Evolutionary conservation across 176 grass and related monocot species (phyloP), one percentile per base, ranked within the genome.

Genomic region (Stipa capillata): DNA sequence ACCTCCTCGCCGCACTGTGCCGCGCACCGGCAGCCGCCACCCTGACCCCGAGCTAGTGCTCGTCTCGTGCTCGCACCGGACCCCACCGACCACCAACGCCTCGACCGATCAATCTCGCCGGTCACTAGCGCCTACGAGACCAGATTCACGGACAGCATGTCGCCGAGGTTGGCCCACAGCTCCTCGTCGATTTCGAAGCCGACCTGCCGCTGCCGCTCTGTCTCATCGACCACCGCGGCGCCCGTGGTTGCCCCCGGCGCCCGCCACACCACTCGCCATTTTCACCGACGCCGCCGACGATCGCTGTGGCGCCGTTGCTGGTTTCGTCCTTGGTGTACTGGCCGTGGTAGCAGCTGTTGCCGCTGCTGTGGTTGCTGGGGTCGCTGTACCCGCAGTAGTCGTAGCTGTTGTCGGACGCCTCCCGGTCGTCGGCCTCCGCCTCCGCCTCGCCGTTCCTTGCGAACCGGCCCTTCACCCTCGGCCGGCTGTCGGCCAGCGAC

Each of bases 401-500:
- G 65, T 89, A 85, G 72, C 65, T 79, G 85, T 29, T 79, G 32
- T 87, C 88, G 6, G 72, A 69, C 12, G 78, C 86, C 79, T 96
- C 93, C 41, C 85, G 55, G 28, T 90, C 94, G 55, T 90, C 91
- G 58, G 54, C 72, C 21, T 91, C 91, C 14, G 35, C 65, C 11
- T 94, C 91, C 13, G 70, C 27, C 66, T 97, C 94, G 69, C 94
- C 89, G 67, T 97, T 94, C 48, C 91, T 81, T 28, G 91, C 94
- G 69, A 97, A 97, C 53, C 94, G 74, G 15, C 94, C 94, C 78
- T 90, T 91, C 64, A 97, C 94, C 78, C 94, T 73, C 55, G 91
- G 94, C 32, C 94, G 78, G 80, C 94, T 94, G 47, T 97, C 91
- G 6, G 94, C 94, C 66, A 97, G 75, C 54, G 91, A 94, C 89